A percentile compares a stretch with the other conserved stretches of the same genome.
Evolutionary conservation across 768 basidiomycete species (phyloP).

Genomic region (Rossbeevera mucosa): DNA sequence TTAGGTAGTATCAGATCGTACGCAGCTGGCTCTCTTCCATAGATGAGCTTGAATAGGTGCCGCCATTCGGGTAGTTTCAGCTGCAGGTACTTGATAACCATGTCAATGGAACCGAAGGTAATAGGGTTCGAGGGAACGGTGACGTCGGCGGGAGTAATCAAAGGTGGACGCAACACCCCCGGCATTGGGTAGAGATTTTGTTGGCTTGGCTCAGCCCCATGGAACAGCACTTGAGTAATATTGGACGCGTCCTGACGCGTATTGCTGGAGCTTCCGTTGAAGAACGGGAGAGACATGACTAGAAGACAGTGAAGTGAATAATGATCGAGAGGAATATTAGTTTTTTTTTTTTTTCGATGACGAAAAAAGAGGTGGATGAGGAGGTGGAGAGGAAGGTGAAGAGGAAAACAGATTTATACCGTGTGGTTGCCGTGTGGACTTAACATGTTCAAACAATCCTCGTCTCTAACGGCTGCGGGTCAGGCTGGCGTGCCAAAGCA

Average conservation of each 20-base stretch:
- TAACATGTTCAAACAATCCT: neutral
- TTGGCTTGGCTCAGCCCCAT: too few relatives aligned
- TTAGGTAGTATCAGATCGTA: too few relatives aligned
- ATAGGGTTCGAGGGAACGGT: neutral
- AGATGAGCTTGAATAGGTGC: too few relatives aligned
- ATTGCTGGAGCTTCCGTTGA: neutral
- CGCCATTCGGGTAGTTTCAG: too few relatives aligned
- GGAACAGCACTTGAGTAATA: too few relatives aligned
- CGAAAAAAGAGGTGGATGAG: too few relatives aligned
- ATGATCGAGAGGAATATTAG: neutral
- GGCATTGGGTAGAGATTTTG: neutral
- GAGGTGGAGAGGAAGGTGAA: too few relatives aligned
- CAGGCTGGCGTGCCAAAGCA: slow-evolving; percentile 1
- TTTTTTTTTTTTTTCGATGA: neutral
- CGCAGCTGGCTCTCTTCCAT: too few relatives aligned
- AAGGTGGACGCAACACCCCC: neutral
- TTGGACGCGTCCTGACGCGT: neutral
- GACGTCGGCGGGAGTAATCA: neutral
- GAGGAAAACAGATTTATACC: neutral
- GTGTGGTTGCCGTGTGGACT: neutral
- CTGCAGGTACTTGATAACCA: too few relatives aligned
- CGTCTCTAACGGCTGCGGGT: neutral
- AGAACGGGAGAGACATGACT: neutral
- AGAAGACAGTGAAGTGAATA: neutral
- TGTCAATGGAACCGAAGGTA: too few relatives aligned